Evolutionary conservation across 768 basidiomycete species (phyloP), one percentile per base, ranked within the genome.

Genomic region (Tricholoma sp.): DNA sequence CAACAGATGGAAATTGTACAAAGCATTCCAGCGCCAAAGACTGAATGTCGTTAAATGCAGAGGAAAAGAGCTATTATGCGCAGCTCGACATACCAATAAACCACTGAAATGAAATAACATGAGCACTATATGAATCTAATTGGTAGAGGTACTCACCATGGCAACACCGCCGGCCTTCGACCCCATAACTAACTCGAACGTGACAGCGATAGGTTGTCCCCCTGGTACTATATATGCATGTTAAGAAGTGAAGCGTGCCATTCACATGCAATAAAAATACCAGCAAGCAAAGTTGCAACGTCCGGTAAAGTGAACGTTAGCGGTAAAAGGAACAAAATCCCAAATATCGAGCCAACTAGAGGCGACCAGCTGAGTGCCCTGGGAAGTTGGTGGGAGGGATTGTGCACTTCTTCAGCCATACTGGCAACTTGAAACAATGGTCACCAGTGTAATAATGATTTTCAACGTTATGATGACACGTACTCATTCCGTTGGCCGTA

Each of bases 341-440:
- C 85, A 18, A 67, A 69, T 9, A 84, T 60, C 24, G 78, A 68
- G 7, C 80, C 76, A 50, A 83, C 81, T 0, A 82, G 82, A 33
- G 84, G 69, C 0, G 79, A 80, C 71, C 76, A 77, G 9, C 75
- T 70, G 28, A 87, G 76, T 1, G 84, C 84, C 42, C 68, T 69
- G 0, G 85, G 85, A 9, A 86, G 75, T 53, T 83, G 75, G 10
- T 72, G 60, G 1, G 78, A 72, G 0, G 85, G 85, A 52, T 84
- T 73, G 50, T 79, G 78, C 1, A 86, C 85, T 66, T 88, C 85
- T 64, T 86, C 86, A 2, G 84, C 81, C 80, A 88, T 81, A 59
- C 80, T 84, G 13, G 84, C 74, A 37, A 86, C 81, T 84, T 50
- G 1, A 9, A 31, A 18, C 18, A 2, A 18, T 52, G 32, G 44